A percentile compares a stretch with the other conserved stretches of the same genome.
Conservation (phyloP, 2,329 filamentous ascomycete species). For the Penicillium hordei region DNA sequence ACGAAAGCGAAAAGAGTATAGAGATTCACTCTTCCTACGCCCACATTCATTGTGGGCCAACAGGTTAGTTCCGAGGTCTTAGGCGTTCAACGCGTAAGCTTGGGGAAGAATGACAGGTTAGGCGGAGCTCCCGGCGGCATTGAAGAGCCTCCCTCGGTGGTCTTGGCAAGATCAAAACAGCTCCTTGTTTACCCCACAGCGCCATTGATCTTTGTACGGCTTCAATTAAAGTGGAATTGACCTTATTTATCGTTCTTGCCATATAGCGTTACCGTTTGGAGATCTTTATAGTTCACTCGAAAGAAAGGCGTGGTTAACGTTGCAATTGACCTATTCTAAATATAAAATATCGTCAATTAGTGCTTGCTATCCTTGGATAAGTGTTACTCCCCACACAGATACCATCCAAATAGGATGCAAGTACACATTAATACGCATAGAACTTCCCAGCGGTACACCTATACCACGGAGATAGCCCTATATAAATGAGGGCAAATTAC, state of each 20-base stretch:
- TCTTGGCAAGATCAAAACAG: conserved; percentile 21
- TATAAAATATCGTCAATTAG: not conserved
- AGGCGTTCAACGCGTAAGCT: conserved; percentile 20
- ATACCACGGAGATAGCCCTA: conserved; percentile 25
- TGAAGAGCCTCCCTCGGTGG: conserved; percentile 15
- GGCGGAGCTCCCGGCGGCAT: conserved; percentile 21
- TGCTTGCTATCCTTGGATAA: not conserved
- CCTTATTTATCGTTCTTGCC: no score
- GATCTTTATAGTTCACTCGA: not conserved
- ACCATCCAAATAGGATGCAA: not conserved
- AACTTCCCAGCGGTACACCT: not conserved
- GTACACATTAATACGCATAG: not conserved
- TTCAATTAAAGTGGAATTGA: not conserved
- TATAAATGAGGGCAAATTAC: conserved; percentile 18
- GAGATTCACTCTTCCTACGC: conserved; percentile 18
- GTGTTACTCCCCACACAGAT: not conserved
- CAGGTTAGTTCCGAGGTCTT: conserved; percentile 6
- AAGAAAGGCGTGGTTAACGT: not conserved
- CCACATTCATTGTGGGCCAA: conserved; percentile 31
- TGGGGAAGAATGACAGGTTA: conserved; percentile 13
- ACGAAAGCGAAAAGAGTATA: conserved; percentile 33
- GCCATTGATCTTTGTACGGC: not conserved
- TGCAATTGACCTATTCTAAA: not conserved
- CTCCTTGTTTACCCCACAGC: conserved; percentile 7
- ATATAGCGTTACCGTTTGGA: not conserved